Base-by-base conservation (phyloP, 2,329 filamentous ascomycete genomes). In the Colletotrichum magnum region DNA sequence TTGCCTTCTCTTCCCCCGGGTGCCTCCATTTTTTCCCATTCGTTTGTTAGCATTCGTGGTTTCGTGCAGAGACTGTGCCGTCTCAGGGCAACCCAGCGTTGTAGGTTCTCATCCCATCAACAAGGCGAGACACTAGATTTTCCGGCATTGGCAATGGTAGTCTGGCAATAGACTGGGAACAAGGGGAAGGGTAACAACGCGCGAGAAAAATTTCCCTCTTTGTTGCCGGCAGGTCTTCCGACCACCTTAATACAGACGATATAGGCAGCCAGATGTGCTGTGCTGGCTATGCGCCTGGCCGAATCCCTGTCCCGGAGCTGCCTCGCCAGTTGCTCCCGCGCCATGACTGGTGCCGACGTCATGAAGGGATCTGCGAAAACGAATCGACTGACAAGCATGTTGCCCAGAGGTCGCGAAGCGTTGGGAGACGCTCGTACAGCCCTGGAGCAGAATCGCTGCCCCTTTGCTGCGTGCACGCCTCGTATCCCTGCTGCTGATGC, bases 341-440 rank as follows among this genome's bases (percentile, higher is more conserved):
- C 50, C 50, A 58, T 59, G 58, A 66, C 57, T 71, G 61, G 28
- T 51, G 58, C 54, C 67, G 53, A 71, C 69, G 69, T 70, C 69
- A 71, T 67, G 61, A 57, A 57, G 47, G 48, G 52, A 64, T 68
- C 47, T 64, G 52, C 52, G 12, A 68, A 21, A 50, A 62, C 56
- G 53, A 60, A 68, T 45, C 36, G 57, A 63, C 43, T 60, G 48
- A 48, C 47, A 45, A 45, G 21, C 58, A 41, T 52, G 62, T n/a
- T 43, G 41, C 24, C 12, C 32, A 36, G 12, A 45, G 43, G 32
- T 58, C 58, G 62, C 10, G 39, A 32, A 59, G 24, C 53, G 41
- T 65, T 48, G 58, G 43, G 51, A 32, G 45, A 59, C 64, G 53
- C 65, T 65, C n/a, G 43, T 45, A 28, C 54, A 41, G 32, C 41